phyloP scores from a whole-genome alignment of 257 asterid genomes.

The Solanum pinnatisectum region DNA sequence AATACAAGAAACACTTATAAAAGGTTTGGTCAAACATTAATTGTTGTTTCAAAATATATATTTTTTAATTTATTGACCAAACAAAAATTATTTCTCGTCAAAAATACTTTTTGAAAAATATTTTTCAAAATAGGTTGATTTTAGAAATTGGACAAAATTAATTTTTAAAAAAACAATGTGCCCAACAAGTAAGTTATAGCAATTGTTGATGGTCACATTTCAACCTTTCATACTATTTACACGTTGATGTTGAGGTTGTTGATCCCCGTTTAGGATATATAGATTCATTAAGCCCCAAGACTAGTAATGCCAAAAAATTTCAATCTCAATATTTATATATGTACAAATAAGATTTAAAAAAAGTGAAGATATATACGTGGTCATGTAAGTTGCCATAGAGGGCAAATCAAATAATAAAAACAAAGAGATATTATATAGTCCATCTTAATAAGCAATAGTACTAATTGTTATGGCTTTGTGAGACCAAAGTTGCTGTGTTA shows the following conservation, averaged over 20 bases:
- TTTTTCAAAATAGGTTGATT: too few species aligned
- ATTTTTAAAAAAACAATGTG: neutral
- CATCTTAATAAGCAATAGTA: slow-evolving; percentile 9
- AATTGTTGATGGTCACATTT: neutral
- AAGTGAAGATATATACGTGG: neutral
- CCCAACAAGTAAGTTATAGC: neutral
- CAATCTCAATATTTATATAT: neutral
- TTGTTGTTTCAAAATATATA: too few species aligned
- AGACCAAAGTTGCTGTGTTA: slow-evolving; percentile 19
- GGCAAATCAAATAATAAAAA: slow-evolving; percentile 6
- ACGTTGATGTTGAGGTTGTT: neutral
- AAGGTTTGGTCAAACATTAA: too few species aligned
- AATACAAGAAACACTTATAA: neutral
- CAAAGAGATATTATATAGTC: neutral
- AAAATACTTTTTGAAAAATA: too few species aligned
- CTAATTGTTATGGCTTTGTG: slow-evolving; percentile 4
- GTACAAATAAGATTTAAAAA: neutral
- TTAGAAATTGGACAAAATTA: neutral
- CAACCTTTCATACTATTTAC: neutral
- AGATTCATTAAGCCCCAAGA: neutral
- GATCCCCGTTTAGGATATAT: neutral
- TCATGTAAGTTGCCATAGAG: neutral
- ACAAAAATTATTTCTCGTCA: too few species aligned
- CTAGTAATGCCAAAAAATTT: neutral
- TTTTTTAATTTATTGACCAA: too few species aligned